Evolutionary conservation across 2,329 filamentous ascomycete genomes (phyloP).

Genomic region (Pyrenochaeta sp.): DNA sequence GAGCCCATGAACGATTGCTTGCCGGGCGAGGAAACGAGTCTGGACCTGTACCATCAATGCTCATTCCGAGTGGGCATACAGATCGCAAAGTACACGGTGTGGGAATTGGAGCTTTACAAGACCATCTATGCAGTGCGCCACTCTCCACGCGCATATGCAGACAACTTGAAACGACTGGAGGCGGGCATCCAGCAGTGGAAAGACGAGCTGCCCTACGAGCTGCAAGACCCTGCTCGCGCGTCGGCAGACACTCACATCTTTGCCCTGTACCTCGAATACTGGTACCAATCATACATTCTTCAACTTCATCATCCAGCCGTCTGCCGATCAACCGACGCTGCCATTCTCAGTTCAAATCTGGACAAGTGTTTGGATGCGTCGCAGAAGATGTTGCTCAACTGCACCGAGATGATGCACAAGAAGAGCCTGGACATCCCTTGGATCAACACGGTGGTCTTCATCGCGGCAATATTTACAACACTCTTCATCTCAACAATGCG

Average conservation of each 20-base stretch:
- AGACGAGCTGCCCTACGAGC: conserved; percentile 68
- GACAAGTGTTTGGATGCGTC: conserved; percentile 71
- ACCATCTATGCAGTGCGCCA: conserved; percentile 77
- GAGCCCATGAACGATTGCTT: conserved; percentile 75
- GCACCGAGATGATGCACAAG: conserved; percentile 67
- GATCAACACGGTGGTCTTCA: conserved; percentile 76
- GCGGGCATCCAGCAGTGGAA: conserved; percentile 70
- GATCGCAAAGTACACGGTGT: conserved; percentile 69
- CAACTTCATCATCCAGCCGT: conserved; percentile 63
- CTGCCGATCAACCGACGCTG: conserved; percentile 61
- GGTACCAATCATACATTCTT: conserved; percentile 59
- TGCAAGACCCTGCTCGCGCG: conserved; percentile 60
- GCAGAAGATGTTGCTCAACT: conserved; percentile 68
- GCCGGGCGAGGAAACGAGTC: conserved; percentile 63
- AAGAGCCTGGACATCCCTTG: conserved; percentile 80
- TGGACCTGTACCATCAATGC: conserved; percentile 63
- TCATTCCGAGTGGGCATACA: conserved; percentile 72
- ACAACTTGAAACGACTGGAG: conserved; percentile 71
- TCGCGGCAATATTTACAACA: conserved; percentile 76
- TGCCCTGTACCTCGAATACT: conserved; percentile 59
- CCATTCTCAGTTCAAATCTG: conserved; percentile 65
- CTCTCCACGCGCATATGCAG: conserved; percentile 69
- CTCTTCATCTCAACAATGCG: conserved; percentile 75
- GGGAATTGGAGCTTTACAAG: conserved; percentile 77
- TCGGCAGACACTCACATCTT: conserved; percentile 59